Base-by-base conservation (phyloP, 2,329 filamentous ascomycete genomes). In the Xylariaceae sp. region DNA sequence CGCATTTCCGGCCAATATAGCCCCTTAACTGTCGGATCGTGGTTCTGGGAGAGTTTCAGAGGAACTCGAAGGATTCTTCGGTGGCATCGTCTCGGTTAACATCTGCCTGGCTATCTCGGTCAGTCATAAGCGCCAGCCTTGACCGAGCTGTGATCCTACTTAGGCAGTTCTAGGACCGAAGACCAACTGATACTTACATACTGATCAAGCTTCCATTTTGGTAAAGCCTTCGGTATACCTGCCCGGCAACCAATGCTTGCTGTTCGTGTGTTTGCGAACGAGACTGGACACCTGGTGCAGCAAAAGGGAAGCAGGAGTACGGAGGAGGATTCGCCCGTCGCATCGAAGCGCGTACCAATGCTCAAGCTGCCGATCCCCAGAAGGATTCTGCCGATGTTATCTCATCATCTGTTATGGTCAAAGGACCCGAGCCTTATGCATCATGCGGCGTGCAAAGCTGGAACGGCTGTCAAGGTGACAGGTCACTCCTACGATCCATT, bases 131-230 rank as follows among this genome's bases (percentile, higher is more conserved):
- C 58, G 54, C 63, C 63, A 65, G 55, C 63, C 61, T 10, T 63
- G 10, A 18, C 23, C 35, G 59, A 59, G 1, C 63, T 59, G 17
- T 63, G 63, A 4, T 30, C 23, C 23, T 30, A 57, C 56, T 48
- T 51, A 62, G 53, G 47, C 51, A 10, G 61, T 63, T 1, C 61
- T 61, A 1, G 61, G 61, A n/a, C 64, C 63, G 9, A 65, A 65
- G 53, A 65, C 44, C 4, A 65, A 17, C 2, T 61, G 63, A 35
- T 57, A 64, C n/a, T 34, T 58, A 57, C 60, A 65, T 30, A 4
- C 23, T 30, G 23, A 30, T 30, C 4, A 30, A 30, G 23, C 23
- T 30, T 30, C 23, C 23, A 37, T 63, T 62, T 15, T 65, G 30
- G 35, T 63, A 59, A 0, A 64, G 52, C 5, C 49, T 60, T 37